Conservation (phyloP, 768 basidiomycete genomes). For the Suillus subalutaceus region DNA sequence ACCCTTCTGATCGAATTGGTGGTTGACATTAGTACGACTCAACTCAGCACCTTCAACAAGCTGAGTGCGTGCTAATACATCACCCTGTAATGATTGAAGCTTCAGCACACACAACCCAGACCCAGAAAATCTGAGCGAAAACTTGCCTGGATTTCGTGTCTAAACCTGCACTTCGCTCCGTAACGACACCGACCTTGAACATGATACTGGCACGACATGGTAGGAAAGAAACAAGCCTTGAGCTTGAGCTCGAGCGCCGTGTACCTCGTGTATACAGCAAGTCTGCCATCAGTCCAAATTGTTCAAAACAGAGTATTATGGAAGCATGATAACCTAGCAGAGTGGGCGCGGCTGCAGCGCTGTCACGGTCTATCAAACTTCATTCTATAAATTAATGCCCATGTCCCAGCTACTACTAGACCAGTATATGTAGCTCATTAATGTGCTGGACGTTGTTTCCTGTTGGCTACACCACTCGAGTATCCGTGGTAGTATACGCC, state of each 20-base stretch:
- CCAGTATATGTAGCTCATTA: neutral
- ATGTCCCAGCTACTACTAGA: neutral
- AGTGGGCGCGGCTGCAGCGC: neutral
- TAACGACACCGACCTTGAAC: slow-evolving; percentile 30
- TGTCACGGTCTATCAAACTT: neutral
- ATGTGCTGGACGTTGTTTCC: neutral
- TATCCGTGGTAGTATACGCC: no score
- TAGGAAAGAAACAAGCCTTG: neutral
- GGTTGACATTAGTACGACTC: neutral
- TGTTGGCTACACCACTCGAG: no score
- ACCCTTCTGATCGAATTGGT: neutral
- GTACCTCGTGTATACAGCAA: slow-evolving; percentile 2
- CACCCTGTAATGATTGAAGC: slow-evolving; percentile 7
- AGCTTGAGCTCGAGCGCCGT: neutral
- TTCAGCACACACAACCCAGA: slow-evolving; percentile 1
- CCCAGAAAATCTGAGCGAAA: neutral
- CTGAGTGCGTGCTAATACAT: slow-evolving; percentile 1
- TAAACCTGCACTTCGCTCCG: slow-evolving; percentile 29
- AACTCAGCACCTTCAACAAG: neutral
- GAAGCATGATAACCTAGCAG: neutral
- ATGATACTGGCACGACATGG: slow-evolving; percentile 23
- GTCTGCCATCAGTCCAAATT: neutral
- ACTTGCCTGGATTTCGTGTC: slow-evolving; percentile 23
- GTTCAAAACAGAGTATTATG: slow-evolving; percentile 1
- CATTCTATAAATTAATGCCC: neutral